Evolutionary conservation across 1,284 basidiomycete genomes (phyloP), one percentile per base, ranked within the genome.

Genomic region (Cutaneotrichosporon curvatum): DNA sequence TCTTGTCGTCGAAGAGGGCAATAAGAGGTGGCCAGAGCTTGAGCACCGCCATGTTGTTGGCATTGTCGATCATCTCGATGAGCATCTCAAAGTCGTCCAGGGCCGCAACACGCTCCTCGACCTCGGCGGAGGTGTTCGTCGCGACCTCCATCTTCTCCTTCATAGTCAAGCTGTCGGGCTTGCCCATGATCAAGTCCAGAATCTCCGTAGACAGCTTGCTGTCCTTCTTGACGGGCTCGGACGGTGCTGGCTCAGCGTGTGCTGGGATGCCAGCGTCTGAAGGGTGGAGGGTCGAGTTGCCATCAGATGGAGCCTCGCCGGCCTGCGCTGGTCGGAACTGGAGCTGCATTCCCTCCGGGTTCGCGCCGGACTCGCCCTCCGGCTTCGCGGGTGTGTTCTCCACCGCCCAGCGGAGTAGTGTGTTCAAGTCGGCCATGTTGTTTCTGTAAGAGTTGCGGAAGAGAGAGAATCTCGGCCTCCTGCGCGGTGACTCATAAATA

Each of bases 51-150:
- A 98, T 77, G 73, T 97, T 83, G 66, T 91, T 96, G 3, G 94
- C 92, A 68, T 98, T 98, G 65, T 98, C 94, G 48, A 98, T 89
- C 38, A 81, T 79, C 68, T 97, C 91, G 55, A 96, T 79, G 21
- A 97, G 76, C 90, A 97, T 90, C 73, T 98, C 95, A 45, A 97
- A 79, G 67, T 97, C 82, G 72, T 98, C 94, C 59, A 97, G 75
- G 0, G 94, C 91, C 16, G 79, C 74, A 40, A 89, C 74, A 25
- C 89, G 72, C 16, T 81, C 80, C 35, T 84, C 82, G 48, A 87
- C 80, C 22, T 74, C 70, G 34, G 75, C 75, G 20, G 63, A 73
- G 25, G 75, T 72, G 63, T 94, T 84, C n/a, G 79, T 63, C 2
- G 88, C 87, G 43, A 81, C 71, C 3, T 76, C 76, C 65, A 94